Conservation (phyloP, 2,329 filamentous ascomycete genomes). For the Whalleya microplaca region DNA sequence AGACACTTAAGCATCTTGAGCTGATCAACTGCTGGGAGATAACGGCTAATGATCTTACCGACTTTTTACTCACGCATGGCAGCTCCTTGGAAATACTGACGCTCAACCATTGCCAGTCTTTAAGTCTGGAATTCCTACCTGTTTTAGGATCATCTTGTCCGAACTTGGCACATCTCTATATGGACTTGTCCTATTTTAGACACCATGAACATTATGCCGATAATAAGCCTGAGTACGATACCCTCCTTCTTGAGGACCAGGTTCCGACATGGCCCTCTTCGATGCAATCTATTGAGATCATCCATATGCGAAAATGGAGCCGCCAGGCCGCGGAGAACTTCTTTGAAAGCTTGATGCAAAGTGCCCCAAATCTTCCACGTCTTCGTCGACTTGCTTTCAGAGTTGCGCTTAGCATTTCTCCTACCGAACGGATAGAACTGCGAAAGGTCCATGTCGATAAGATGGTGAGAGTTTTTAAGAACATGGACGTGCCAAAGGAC, state of each 20-base stretch:
- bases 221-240: slow-evolving; percentile 74
- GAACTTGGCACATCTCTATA: slow-evolving; percentile 67
- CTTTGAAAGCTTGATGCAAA: slow-evolving; percentile 76
- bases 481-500: slow-evolving; percentile 22
- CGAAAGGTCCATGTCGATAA: slow-evolving; percentile 76
- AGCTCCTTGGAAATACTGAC: slow-evolving; percentile 67
- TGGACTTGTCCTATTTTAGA: slow-evolving; percentile 81
- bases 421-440: slow-evolving; percentile 81
- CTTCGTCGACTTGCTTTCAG: slow-evolving; percentile 75
- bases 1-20: slow-evolving; percentile 67
- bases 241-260: slow-evolving; percentile 65
- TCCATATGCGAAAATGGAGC: slow-evolving; percentile 77
- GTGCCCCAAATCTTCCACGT: slow-evolving; percentile 65
- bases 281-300: slow-evolving; percentile 73
- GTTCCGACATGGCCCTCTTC: slow-evolving; percentile 77
- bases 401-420: slow-evolving; percentile 77
- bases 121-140: slow-evolving; percentile 76
- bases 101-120: slow-evolving; percentile 77
- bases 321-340: slow-evolving; percentile 73
- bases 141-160: slow-evolving; percentile 70
- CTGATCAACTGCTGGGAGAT: slow-evolving; percentile 81
- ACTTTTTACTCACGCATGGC: slow-evolving; percentile 71
- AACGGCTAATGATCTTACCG: slow-evolving; percentile 65
- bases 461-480: slow-evolving; percentile 66
- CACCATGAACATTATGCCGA: slow-evolving; percentile 70